These are phyloP conservation scores for Rhizopogon sp. DNA, from an alignment of 768 basidiomycete genomes.

Conservation along the genomic window DNA sequence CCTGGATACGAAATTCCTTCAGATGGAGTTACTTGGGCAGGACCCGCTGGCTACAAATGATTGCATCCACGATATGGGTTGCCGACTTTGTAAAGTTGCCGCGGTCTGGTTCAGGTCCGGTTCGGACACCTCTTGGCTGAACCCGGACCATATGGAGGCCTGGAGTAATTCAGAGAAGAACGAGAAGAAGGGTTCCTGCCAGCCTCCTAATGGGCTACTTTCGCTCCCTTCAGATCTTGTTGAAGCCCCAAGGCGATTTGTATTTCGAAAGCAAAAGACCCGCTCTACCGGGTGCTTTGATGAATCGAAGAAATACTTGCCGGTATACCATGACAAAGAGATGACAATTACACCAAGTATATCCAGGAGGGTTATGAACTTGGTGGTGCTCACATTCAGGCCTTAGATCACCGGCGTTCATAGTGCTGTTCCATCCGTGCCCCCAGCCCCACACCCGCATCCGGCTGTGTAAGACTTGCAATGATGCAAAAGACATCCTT, in stretches of 20 bases:
- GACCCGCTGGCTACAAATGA: no score
- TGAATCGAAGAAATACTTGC: neutral
- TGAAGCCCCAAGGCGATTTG: neutral
- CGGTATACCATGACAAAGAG: neutral
- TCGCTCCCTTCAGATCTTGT: conserved; percentile 4
- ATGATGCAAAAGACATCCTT: conserved; percentile 62
- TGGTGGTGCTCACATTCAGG: neutral
- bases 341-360: conserved; percentile 11
- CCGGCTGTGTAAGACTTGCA: no score
- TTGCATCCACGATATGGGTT: no score
- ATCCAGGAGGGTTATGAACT: conserved; percentile 24
- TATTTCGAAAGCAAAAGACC: no score
- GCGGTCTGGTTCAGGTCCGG: no score
- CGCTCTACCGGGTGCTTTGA: neutral
- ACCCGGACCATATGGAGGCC: no score
- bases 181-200: neutral
- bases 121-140: no score
- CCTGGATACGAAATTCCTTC: no score
- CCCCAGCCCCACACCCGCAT: conserved; percentile 43
- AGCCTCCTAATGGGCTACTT: conserved; percentile 2
- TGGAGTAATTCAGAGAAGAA: no score
- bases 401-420: neutral
- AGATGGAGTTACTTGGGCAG: no score
- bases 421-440: conserved; percentile 58
- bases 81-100: no score